Base-by-base conservation (phyloP, 257 asterid genomes). In the Phtheirospermum japonicum region DNA sequence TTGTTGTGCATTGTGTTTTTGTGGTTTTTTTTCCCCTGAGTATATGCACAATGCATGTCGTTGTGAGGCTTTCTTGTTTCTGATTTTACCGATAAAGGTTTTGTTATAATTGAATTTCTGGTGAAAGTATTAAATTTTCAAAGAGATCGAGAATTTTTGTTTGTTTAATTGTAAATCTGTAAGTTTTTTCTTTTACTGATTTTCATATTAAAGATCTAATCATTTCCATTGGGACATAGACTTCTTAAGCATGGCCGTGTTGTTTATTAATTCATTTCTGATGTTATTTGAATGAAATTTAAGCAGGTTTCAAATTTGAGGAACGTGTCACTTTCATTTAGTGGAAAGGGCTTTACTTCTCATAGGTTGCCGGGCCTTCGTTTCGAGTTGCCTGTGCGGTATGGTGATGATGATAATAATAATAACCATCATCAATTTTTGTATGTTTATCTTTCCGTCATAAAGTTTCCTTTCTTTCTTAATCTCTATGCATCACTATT, bases 341-440 rank as follows among this genome's bases (percentile, higher is more conserved):
- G 77, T 57, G 85, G 85, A 36, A 76, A 74, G 70, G 62, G 75
- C 72, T 74, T 72, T 72, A 58, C 73, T 64, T 59, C 77, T 61
- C 77, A 57, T 5, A 73, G 75, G 76, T 72, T 72, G 71, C 85
- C 83, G 6, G 55, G 76, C 50, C 84, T 71, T 23, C 83, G 85
- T 64, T 75, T 84, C 77, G 77, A 14, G 71, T 85, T 73, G 65
- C 86, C 46, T 88, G 94, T 23, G 78, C 77, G 62, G 97, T 85
- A 79, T 33, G 85, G 32, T 52, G 7, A 52, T 18, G 2, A 37
- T 40, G 8, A 42, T 42, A 5, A 7, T 45, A 10, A 17, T 64
- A 39, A 11, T 64, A 28, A 28, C 23, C 56, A 7, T 16, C 6
- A 48, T 45, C 28, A 23, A 14, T 4, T 4, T 43, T 43, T 40